Evolutionary conservation across 768 basidiomycete species (phyloP), one percentile per base, ranked within the genome.

Genomic region (Terana coerulea): DNA sequence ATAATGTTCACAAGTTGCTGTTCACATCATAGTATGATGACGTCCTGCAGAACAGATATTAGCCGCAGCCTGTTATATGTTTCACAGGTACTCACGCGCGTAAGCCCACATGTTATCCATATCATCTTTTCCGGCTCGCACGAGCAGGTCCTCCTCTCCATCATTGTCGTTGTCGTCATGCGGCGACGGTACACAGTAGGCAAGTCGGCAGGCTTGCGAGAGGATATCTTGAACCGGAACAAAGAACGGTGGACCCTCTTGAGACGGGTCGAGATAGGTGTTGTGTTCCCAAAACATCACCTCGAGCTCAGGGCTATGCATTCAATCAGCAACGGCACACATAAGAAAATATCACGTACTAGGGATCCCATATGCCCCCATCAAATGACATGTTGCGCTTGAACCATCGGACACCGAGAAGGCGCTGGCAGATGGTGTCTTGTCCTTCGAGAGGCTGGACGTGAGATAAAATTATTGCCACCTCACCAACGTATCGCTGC

Each of bases 361-460:
- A 46, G 3, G 22, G 41, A 40, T 52, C 44, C 51, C 51, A 52
- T 4, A 29, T 36, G 14, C 11, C 19, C 7, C 26, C 39, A 14
- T 19, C 21, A 7, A 31, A 22, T 3, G 10, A 4, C 5, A 8
- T 8, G 10, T 10, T 11, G 7, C 17, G 29, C n/a, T 17, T 35
- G 14, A 52, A 28, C 51, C 51, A 52, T 17, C 51, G 51, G 6
- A 52, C 51, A 30, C 34, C 15, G 19, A 52, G 26, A 15, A 52
- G 41, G 15, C 22, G 37, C 25, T 36, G 21, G 12, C 36, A 14
- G 5, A 45, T 9, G 11, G 6, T 8, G 6, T 17, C n/a, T 26
- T 37, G 12, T 3, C 19, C 30, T n/a, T 30, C 10, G 8, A 41
- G 3, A 5, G 22, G 5, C 44, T 52, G 51, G 3, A 11, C 21